Base-by-base conservation (phyloP, 2,329 filamentous ascomycete species). In the Cercospora sojina region DNA sequence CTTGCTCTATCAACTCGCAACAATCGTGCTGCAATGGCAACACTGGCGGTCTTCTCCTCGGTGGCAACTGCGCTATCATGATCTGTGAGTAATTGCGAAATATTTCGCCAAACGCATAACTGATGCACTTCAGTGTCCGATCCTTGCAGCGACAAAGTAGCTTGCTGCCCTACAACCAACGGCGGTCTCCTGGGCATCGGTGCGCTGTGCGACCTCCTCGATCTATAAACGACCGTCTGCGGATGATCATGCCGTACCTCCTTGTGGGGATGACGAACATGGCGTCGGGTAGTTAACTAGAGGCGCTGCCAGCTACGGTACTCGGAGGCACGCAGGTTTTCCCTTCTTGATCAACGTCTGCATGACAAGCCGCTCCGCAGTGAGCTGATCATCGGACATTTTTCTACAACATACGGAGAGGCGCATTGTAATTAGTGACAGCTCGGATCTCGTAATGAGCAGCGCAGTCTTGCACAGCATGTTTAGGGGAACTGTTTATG, bases 381-480 rank as follows among this genome's bases (percentile, higher is more conserved):
- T 53, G 65, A 49, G 65, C 57, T 64, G 61, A 60, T 67, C 61
- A 61, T 64, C 61, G 65, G 65, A 64, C 65, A 51, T 67, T 47
- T 59, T 61, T 67, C 47, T 66, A 67, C 60, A 64, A 64, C 60
- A 64, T 47, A 67, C 61, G 65, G 61, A 67, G 61, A 64, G 65
- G 65, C 65, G 65, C 61, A 64, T 64, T 67, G 65, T 67, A 67
- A 67, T 66, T 67, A 64, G 60, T 67, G 61, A 64, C 65, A 61
- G 65, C 65, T 64, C 65, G 61, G 65, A 47, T 64, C 61, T 64
- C 57, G 61, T 67, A 61, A 67, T 64, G 61, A 67, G 65, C 62
- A 67, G 61, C 65, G 65, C 65, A 67, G 61, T 64, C 64, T 64
- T 67, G 65, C 65, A 67, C 62, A 62, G 65, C 65, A 67, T 64